Conservation (phyloP, 2,329 filamentous ascomycete genomes). For the Fusarium buxicola region DNA sequence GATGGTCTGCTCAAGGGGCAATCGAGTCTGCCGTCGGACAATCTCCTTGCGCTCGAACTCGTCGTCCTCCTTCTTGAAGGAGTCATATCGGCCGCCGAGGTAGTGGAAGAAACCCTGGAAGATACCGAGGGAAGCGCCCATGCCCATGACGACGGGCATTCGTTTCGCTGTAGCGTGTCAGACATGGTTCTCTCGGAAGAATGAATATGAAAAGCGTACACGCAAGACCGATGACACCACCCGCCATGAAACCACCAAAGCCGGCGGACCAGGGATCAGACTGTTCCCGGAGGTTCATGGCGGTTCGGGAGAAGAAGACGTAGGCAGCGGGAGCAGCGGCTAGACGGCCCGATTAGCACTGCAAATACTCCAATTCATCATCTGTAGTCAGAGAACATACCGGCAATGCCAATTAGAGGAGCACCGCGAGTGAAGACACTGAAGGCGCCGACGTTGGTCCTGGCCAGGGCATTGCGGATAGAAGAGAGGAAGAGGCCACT, state of each 20-base stretch:
- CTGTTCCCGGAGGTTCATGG: constrained; percentile 87
- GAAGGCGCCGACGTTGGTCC: constrained; percentile 82
- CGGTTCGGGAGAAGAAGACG: constrained; percentile 79
- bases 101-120: constrained; percentile 74
- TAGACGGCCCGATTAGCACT: constrained; percentile 58
- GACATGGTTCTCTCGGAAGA: constrained; percentile 19
- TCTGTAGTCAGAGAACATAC: constrained; percentile 42
- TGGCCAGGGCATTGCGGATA: constrained; percentile 87
- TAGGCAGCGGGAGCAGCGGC: constrained; percentile 74
- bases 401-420: constrained; percentile 70
- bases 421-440: constrained; percentile 85
- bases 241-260: constrained; percentile 81
- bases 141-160: constrained; percentile 77
- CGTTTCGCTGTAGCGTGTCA: constrained; percentile 55
- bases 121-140: constrained; percentile 67
- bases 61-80: constrained; percentile 67
- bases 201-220: constrained; percentile 64
- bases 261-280: constrained; percentile 82
- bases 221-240: constrained; percentile 76
- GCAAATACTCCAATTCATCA: constrained; percentile 34
- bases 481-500: constrained; percentile 79
- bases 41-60: constrained; percentile 83
- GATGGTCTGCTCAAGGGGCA: constrained; percentile 82
- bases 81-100: constrained; percentile 70
- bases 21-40: constrained; percentile 77